Conservation (phyloP, 306 rosid genomes). For the Dryas alaskensis region DNA sequence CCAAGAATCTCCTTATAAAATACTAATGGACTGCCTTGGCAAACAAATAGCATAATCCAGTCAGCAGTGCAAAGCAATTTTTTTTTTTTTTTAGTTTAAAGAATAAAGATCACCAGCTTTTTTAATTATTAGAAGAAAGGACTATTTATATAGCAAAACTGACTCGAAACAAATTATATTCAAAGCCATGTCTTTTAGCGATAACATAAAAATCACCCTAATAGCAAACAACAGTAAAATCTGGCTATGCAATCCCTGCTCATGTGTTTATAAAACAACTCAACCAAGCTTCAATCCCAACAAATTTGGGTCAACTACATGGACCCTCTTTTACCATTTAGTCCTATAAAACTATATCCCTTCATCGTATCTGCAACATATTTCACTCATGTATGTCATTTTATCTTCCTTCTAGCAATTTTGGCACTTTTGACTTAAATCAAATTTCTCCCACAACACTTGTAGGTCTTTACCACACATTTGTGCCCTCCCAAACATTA, state of each 20-base stretch:
- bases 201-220: neutral
- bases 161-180: neutral
- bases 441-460: neutral
- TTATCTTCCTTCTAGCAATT: neutral
- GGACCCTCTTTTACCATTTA: neutral
- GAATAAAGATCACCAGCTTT: neutral
- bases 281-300: neutral
- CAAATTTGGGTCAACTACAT: neutral
- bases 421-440: neutral
- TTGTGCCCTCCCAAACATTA: slow-evolving; percentile 2
- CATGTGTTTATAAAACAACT: too few species aligned
- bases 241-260: neutral
- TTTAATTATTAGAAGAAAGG: neutral
- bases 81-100: neutral
- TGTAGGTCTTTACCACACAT: neutral
- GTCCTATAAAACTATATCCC: neutral
- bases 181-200: neutral
- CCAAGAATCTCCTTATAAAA: neutral
- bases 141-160: neutral
- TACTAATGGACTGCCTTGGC: neutral
- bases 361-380: neutral
- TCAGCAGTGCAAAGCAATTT: neutral
- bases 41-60: neutral
- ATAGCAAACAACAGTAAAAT: neutral
- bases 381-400: neutral